Conservation (phyloP, 2,329 filamentous ascomycete genomes). For the Microdochium trichocladiopsis region DNA sequence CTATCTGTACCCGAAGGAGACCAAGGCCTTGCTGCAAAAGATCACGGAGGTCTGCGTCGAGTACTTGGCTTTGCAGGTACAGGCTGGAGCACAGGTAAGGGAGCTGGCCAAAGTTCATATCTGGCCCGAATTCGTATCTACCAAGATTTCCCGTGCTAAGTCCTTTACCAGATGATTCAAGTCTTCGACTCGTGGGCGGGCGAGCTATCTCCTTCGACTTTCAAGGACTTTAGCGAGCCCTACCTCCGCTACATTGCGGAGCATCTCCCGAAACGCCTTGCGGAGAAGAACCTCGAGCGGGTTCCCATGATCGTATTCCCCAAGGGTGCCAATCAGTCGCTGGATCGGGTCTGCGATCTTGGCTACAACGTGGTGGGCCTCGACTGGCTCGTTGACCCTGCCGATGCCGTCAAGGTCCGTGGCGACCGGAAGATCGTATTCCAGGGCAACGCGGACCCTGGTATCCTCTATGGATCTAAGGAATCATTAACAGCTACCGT, state of each 20-base stretch:
- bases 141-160: too few relatives aligned
- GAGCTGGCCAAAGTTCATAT: background rate
- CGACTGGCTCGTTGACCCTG: constrained; percentile 90
- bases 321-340: constrained; percentile 93
- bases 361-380: constrained; percentile 92
- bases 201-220: constrained; percentile 78
- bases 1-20: constrained; percentile 77
- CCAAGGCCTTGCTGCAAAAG: constrained; percentile 78
- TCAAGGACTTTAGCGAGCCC: constrained; percentile 78
- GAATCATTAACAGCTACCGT: constrained; percentile 77
- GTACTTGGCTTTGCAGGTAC: constrained; percentile 85
- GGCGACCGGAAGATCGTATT: constrained; percentile 68
- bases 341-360: constrained; percentile 78
- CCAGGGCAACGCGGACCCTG: constrained; percentile 94
- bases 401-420: constrained; percentile 74
- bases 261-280: constrained; percentile 67
- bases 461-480: constrained; percentile 79
- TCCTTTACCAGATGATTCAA: constrained; percentile 62
- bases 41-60: constrained; percentile 94
- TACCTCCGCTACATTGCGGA: constrained; percentile 80
- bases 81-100: constrained; percentile 78
- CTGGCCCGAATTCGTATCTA: too few relatives aligned
- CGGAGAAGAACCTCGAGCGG: constrained; percentile 65
- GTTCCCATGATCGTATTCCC: constrained; percentile 98
- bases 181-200: constrained; percentile 99